Evolutionary conservation across 345 rosid species (phyloP).

Genomic region (Heritiera littoralis): DNA sequence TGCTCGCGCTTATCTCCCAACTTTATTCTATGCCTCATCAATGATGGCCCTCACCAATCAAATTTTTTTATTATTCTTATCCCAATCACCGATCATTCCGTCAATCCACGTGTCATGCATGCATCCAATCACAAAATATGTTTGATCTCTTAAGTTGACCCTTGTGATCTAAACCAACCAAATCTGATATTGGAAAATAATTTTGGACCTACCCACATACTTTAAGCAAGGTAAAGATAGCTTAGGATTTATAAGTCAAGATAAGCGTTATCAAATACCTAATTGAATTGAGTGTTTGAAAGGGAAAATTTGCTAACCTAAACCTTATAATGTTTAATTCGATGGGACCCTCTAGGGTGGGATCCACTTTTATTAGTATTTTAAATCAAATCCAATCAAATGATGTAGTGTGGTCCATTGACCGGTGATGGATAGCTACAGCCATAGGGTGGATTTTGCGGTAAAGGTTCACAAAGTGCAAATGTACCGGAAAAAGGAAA

Average conservation of each 20-base stretch:
- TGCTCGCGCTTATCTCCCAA: neutral
- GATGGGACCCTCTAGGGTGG: neutral
- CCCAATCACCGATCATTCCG: slow-evolving; percentile 7
- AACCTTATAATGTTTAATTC: neutral
- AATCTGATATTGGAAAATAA: slow-evolving; percentile 3
- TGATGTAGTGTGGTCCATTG: slow-evolving; percentile 17
- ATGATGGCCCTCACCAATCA: neutral
- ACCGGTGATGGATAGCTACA: neutral
- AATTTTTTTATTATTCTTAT: neutral
- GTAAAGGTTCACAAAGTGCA: neutral
- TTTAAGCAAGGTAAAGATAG: neutral
- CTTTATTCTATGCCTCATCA: neutral
- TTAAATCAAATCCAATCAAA: neutral
- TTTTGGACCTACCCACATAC: slow-evolving; percentile 13
- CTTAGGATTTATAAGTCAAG: slow-evolving; percentile 4
- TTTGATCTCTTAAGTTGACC: neutral
- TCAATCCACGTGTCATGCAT: slow-evolving; percentile 17
- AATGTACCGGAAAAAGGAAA: neutral
- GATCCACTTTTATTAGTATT: neutral
- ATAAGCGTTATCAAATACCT: slow-evolving; percentile 17
- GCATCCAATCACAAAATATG: neutral
- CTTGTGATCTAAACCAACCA: neutral
- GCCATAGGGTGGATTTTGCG: neutral
- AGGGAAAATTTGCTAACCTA: neutral
- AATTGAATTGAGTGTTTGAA: neutral